A percentile compares a stretch with the other conserved stretches of the same genome.
Evolutionary conservation across 306 rosid genomes (phyloP).

Genomic region (Lotus japonicus): DNA sequence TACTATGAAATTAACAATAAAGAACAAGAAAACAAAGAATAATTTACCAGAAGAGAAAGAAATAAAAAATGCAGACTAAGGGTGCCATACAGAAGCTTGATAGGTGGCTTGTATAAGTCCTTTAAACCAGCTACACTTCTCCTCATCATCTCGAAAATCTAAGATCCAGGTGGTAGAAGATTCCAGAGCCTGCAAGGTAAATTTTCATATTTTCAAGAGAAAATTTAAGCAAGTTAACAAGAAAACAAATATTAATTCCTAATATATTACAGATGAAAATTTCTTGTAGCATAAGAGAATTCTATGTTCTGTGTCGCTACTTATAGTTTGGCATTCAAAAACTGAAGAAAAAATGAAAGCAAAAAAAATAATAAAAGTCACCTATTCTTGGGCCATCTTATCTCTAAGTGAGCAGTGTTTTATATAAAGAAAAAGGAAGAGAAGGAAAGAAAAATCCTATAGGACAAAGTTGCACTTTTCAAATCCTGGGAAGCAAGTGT

Average conservation of each 20-base stretch:
- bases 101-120: conserved; percentile 86
- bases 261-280: neutral
- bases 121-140: conserved; percentile 70
- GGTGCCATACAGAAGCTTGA: conserved; percentile 79
- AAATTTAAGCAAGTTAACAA: neutral
- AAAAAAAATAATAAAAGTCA: neutral
- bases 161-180: conserved; percentile 91
- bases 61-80: neutral
- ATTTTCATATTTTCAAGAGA: neutral
- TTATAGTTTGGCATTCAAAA: neutral
- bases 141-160: conserved; percentile 62
- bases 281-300: neutral
- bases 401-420: no score
- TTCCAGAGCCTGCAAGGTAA: conserved; percentile 60
- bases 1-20: neutral
- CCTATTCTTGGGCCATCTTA: no score
- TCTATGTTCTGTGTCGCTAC: neutral
- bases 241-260: neutral
- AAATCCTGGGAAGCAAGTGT: neutral
- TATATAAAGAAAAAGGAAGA: no score
- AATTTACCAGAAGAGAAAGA: neutral
- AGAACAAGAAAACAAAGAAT: neutral
- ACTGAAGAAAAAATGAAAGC: conserved; percentile 14
- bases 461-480: neutral
- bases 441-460: no score